Conservation (phyloP, 148 eudicot species). For the Salicornia ramosissima region DNA sequence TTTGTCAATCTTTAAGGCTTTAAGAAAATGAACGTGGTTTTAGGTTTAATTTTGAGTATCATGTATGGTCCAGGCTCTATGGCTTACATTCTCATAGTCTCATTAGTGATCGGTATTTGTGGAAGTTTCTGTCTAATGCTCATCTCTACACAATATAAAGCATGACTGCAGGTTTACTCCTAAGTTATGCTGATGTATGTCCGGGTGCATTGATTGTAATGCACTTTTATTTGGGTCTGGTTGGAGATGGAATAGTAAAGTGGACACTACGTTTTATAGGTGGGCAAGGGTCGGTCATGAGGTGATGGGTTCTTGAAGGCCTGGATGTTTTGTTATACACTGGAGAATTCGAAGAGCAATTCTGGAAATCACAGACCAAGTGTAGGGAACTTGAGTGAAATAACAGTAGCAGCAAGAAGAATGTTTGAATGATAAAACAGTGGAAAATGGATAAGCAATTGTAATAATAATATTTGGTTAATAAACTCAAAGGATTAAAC, state of each 20-base stretch:
- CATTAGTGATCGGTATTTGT: not conserved
- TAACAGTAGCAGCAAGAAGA: too few relatives aligned
- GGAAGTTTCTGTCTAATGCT: not conserved
- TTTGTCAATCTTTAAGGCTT: slow-evolving; percentile 1
- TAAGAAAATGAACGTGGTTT: not conserved
- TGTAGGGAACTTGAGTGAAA: too few relatives aligned
- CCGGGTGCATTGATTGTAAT: not conserved
- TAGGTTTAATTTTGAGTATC: not conserved
- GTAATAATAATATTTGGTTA: too few relatives aligned
- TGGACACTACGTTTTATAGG: not conserved
- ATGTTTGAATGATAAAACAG: too few relatives aligned
- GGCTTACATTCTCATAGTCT: not conserved
- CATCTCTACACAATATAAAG: not conserved
- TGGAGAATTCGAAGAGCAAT: too few relatives aligned
- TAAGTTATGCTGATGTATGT: not conserved
- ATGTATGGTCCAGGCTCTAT: not conserved
- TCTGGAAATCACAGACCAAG: too few relatives aligned
- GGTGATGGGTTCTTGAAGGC: not conserved
- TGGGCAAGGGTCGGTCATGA: not conserved
- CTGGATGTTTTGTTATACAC: too few relatives aligned
- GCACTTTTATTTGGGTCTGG: not conserved
- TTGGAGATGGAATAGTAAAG: not conserved
- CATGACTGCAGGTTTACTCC: not conserved
- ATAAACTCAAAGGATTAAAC: too few relatives aligned
- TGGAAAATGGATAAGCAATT: too few relatives aligned